Percentiles rank a stretch among this genome's conserved stretches.
These are phyloP conservation scores for Buddleja alternifolia DNA, from an alignment of 257 asterid species.

Conservation along the genomic window DNA sequence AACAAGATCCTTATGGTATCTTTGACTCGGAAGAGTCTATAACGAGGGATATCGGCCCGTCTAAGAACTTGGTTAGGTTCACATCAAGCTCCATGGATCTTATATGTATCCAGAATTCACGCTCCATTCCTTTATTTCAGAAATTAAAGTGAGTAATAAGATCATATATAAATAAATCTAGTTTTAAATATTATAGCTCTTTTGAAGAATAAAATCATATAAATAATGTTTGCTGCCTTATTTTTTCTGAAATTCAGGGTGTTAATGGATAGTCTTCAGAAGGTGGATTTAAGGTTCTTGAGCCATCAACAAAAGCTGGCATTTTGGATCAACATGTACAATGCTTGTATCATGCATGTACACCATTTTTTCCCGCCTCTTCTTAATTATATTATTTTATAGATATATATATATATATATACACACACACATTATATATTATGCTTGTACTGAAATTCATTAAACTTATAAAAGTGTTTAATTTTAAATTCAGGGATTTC, in stretches of 20 bases:
- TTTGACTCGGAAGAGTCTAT: constrained; percentile 71
- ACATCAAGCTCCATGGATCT: constrained; percentile 68
- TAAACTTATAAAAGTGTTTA: not conserved
- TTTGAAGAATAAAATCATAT: not conserved
- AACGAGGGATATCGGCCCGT: constrained; percentile 80
- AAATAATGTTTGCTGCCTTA: too few species aligned
- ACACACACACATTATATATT: too few species aligned
- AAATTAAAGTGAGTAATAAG: constrained; percentile 61
- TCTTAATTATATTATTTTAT: not conserved
- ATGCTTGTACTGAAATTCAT: not conserved
- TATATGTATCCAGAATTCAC: constrained; percentile 66
- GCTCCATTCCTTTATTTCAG: constrained; percentile 63
- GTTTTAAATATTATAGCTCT: not conserved
- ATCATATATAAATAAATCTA: not conserved
- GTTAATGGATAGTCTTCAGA: constrained; percentile 64
- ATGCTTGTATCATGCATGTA: constrained; percentile 66
- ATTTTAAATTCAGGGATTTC: constrained; percentile 63
- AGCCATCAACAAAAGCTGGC: constrained; percentile 55
- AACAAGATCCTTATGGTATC: constrained; percentile 91
- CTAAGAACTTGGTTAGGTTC: constrained; percentile 77
- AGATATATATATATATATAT: too few species aligned
- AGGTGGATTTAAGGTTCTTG: constrained; percentile 61
- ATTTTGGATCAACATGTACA: constrained; percentile 52
- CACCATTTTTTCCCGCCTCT: constrained; percentile 3
- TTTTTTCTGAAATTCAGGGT: constrained; percentile 39